These are phyloP conservation scores for Balamuthia mandrillaris DNA, from an alignment of 208 protist genomes.

Conservation along the genomic window DNA sequence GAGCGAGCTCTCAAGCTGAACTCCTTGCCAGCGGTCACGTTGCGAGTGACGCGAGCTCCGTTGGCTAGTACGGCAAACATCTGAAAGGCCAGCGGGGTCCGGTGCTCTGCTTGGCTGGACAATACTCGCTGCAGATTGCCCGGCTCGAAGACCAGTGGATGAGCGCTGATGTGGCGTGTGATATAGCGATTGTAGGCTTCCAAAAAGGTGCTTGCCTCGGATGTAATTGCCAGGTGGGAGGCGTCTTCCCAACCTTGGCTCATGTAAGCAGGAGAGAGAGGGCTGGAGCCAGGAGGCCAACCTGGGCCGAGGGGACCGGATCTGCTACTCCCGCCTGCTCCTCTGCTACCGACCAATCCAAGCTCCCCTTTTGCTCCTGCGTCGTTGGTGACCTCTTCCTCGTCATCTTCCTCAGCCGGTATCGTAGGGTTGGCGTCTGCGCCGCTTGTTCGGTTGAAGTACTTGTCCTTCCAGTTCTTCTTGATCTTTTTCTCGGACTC, in stretches of 20 bases:
- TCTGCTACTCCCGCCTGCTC: too few relatives aligned
- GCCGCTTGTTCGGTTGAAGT: too few relatives aligned
- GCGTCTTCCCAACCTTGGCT: not conserved
- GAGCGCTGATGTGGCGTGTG: conserved; percentile 14
- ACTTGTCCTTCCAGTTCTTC: too few relatives aligned
- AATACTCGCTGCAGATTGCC: not conserved
- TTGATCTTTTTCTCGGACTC: conserved; percentile 37
- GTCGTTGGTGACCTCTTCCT: too few relatives aligned
- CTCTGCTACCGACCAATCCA: too few relatives aligned
- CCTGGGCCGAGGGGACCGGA: too few relatives aligned
- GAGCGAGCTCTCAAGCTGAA: conserved; percentile 9
- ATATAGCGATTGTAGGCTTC: conserved; percentile 34
- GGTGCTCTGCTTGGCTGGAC: not conserved
- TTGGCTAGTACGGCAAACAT: conserved; percentile 36
- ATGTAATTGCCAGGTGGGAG: not conserved
- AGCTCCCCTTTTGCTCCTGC: too few relatives aligned
- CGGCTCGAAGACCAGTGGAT: not conserved
- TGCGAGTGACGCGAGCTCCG: conserved; percentile 6
- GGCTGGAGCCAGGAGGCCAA: too few relatives aligned
- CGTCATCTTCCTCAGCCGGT: too few relatives aligned
- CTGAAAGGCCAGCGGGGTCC: conserved; percentile 34
- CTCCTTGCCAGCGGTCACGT: not conserved
- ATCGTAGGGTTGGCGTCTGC: too few relatives aligned
- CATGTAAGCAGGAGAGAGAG: too few relatives aligned
- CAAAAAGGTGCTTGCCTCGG: not conserved